A percentile compares a stretch with the other conserved stretches of the same genome.
These are phyloP conservation scores for Fraxinus paxiana DNA, from an alignment of 305 asterid species.

Conservation along the genomic window DNA sequence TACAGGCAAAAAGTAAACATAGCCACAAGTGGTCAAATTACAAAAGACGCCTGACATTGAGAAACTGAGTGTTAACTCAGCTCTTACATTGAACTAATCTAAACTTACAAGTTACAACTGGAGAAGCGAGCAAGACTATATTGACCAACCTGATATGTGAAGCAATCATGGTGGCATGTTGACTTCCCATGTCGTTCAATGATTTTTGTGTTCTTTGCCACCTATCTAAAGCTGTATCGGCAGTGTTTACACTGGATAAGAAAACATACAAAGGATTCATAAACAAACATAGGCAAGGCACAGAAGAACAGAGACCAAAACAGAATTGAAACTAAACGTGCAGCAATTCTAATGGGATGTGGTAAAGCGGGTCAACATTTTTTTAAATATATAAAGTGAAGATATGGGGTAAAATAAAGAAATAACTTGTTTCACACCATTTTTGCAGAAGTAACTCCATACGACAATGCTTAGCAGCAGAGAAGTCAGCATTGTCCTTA, in stretches of 20 bases:
- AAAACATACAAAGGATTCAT: slow-evolving; percentile 10
- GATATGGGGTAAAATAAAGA: background rate
- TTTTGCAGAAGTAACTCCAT: slow-evolving; percentile 63
- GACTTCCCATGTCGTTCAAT: slow-evolving; percentile 48
- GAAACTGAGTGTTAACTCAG: background rate
- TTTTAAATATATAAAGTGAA: background rate
- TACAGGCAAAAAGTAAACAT: background rate
- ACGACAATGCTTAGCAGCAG: slow-evolving; percentile 79
- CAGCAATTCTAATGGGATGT: background rate
- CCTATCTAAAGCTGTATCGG: slow-evolving; percentile 48
- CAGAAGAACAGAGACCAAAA: background rate
- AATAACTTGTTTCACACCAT: slow-evolving; percentile 36
- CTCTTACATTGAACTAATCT: background rate
- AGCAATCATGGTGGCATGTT: slow-evolving; percentile 44
- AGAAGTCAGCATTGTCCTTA: slow-evolving; percentile 57
- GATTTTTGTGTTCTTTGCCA: slow-evolving; percentile 52
- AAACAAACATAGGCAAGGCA: background rate
- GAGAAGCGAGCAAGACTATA: slow-evolving; percentile 1
- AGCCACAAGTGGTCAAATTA: background rate
- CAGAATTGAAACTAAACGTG: background rate
- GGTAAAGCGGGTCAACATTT: background rate
- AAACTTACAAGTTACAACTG: background rate
- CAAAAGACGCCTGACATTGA: background rate
- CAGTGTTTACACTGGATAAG: slow-evolving; percentile 43
- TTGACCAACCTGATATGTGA: slow-evolving; percentile 58